A percentile compares a stretch with the other conserved stretches of the same genome.
Conservation (phyloP, 1,139 yeast species). For the Meyerozyma sp. region DNA sequence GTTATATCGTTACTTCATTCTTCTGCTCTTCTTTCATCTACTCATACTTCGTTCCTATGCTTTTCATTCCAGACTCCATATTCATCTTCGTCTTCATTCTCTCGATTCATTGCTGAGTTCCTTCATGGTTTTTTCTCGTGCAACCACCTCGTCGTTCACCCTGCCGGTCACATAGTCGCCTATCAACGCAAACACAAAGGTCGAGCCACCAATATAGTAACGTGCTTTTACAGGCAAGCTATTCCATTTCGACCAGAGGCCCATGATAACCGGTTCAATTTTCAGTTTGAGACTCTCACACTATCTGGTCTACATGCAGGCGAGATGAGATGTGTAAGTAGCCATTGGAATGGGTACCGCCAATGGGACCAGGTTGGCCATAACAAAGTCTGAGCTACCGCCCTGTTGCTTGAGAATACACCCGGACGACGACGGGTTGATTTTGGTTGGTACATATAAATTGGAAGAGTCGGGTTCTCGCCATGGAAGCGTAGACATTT, state of each 20-base stretch:
- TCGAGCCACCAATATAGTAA: slow-evolving; percentile 50
- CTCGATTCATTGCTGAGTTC: slow-evolving; percentile 14
- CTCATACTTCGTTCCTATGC: too few relatives aligned
- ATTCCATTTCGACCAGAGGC: slow-evolving; percentile 42
- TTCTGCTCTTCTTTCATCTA: too few relatives aligned
- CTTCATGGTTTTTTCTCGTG: slow-evolving; percentile 35
- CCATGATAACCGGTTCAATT: slow-evolving; percentile 15
- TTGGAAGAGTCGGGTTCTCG: slow-evolving; percentile 56
- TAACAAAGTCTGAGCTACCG: slow-evolving; percentile 51
- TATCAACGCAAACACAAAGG: slow-evolving; percentile 44
- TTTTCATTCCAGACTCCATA: too few relatives aligned
- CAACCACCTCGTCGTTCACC: slow-evolving; percentile 40
- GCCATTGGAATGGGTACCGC: background rate
- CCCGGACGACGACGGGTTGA: slow-evolving; percentile 41
- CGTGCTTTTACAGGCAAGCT: slow-evolving; percentile 47
- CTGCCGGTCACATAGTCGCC: slow-evolving; percentile 48
- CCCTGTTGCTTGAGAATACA: slow-evolving; percentile 75
- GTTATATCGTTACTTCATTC: too few relatives aligned
- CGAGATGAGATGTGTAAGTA: background rate
- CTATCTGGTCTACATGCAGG: background rate
- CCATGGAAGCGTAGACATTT: slow-evolving; percentile 71
- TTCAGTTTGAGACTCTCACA: background rate
- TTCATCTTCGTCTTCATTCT: too few relatives aligned
- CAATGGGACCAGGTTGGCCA: slow-evolving; percentile 15
- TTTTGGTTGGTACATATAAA: slow-evolving; percentile 76